Evolutionary conservation across 208 protist genomes (phyloP), one percentile per base, ranked within the genome.

Genomic region (Wallacemonas sp.): DNA sequence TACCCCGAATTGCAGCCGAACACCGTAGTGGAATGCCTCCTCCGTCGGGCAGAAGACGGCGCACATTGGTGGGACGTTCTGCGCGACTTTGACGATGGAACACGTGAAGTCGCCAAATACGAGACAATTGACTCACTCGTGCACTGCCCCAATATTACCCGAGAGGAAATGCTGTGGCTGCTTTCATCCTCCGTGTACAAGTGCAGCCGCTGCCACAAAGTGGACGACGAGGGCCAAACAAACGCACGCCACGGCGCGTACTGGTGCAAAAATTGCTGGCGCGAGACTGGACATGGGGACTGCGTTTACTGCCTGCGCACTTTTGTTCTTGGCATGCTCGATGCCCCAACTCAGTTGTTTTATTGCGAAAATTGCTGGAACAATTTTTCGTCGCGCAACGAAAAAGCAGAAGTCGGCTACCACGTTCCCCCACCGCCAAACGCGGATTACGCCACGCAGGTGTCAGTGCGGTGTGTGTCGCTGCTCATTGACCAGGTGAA

Each of bases 1-100:
- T 81, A 78, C 56, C 81, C 72, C n/a, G 55, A 72, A 24, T 32
- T 95, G 19, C 62, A 41, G 19, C 67, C 14, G 6, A 80, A 76
- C 19, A 78, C 70, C 49, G 38, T 89, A 30, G 61, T 93, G 30
- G 78, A 93, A 38, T 95, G 90, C 60, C 52, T 93, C 23, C 74
- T 90, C 21, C 69, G 74, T 24, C 68, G 80, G 47, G 80, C 76
- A 27, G 66, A 88, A 58, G 85, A 95, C 60, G 85, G 83, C 2
- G 75, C 86, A 32, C 90, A 93, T 68, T 95, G 90, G 90, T 95
- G 90, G 87, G 87, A 93, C 73, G 61, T 93, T 44, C 34, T 95
- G 52, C 76, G 76, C 33, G 69, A 74, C 26, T 78, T 81, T 65
- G 29, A 57, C 19, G 32, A 47, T 11, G 71, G 75, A n/a, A 73